Percentiles rank a stretch among this genome's conserved stretches.
Evolutionary conservation across 202 grass and related monocot species (phyloP).

Genomic region (Saccharum hybrid): DNA sequence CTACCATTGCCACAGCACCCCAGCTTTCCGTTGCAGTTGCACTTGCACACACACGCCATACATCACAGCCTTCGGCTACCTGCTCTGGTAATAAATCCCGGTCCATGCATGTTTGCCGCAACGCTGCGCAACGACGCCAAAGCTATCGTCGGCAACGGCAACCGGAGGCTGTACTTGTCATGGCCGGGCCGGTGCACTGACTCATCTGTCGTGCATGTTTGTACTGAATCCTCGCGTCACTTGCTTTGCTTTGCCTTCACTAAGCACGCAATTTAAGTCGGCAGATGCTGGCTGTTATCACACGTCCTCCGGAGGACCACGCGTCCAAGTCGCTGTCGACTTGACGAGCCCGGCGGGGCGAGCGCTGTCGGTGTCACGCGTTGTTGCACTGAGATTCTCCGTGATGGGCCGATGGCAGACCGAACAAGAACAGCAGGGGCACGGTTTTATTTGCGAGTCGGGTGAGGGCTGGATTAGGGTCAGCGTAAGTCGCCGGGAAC

Average conservation of each 20-base stretch:
- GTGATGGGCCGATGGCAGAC: not conserved
- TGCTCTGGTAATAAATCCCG: not conserved
- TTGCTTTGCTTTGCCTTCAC: not conserved
- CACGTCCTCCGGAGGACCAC: not conserved
- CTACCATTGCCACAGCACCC: not conserved
- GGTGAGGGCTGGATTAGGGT: not conserved
- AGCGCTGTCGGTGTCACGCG: not conserved
- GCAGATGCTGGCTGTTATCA: not conserved
- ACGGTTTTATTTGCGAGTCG: not conserved
- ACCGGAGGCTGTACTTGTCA: not conserved
- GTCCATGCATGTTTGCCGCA: not conserved
- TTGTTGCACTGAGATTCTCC: not conserved
- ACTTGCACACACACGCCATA: no score
- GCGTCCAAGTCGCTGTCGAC: not conserved
- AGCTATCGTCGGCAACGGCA: not conserved
- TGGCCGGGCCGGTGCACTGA: not conserved
- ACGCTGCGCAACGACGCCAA: not conserved
- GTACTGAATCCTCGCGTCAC: no score
- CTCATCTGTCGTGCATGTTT: not conserved
- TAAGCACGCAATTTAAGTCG: constrained; percentile 26
- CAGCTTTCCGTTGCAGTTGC: not conserved
- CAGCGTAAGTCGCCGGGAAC: not conserved
- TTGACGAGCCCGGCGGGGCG: not conserved
- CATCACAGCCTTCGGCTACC: not conserved
- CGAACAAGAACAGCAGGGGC: not conserved